Evolutionary conservation across 106 monocot species (phyloP).

Genomic region (Acanthochlamys bracteata): DNA sequence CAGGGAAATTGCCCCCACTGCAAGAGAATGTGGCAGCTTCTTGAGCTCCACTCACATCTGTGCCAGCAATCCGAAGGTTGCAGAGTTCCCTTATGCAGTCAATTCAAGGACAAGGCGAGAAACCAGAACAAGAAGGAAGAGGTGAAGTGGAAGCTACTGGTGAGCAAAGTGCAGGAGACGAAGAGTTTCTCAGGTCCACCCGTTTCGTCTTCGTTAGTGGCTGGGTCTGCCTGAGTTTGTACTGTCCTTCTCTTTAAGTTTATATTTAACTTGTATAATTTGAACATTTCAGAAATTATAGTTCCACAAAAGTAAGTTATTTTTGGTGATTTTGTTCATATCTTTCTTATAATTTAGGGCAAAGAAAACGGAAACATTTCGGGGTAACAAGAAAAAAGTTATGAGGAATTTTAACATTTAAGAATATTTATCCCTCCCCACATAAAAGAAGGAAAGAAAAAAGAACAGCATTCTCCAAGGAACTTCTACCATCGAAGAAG

Average conservation of each 20-base stretch:
- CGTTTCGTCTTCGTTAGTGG: not conserved
- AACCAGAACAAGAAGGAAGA: conserved; percentile 28
- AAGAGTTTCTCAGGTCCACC: conserved; percentile 1
- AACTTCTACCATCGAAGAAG: too few relatives aligned
- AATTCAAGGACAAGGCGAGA: conserved; percentile 25
- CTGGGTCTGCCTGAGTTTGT: not conserved
- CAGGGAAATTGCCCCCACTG: conserved; percentile 27
- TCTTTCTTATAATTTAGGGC: too few relatives aligned
- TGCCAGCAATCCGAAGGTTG: conserved; percentile 18
- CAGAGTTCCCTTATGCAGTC: conserved; percentile 47
- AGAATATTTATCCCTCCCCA: too few relatives aligned
- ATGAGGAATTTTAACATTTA: too few relatives aligned
- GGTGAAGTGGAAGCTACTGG: conserved; percentile 35
- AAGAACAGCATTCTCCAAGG: too few relatives aligned
- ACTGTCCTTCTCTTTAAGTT: too few relatives aligned
- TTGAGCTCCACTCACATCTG: conserved; percentile 32
- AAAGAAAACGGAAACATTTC: too few relatives aligned
- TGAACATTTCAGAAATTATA: not conserved
- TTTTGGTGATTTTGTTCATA: too few relatives aligned
- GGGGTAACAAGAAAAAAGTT: too few relatives aligned
- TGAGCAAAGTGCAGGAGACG: conserved; percentile 20
- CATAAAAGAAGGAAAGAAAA: too few relatives aligned
- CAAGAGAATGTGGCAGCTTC: conserved; percentile 49
- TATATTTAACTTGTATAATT: not conserved
- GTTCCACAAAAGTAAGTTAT: too few relatives aligned